These are phyloP conservation scores for Tylopilus cervinicoccineus DNA, from an alignment of 768 basidiomycete species.

Conservation along the genomic window DNA sequence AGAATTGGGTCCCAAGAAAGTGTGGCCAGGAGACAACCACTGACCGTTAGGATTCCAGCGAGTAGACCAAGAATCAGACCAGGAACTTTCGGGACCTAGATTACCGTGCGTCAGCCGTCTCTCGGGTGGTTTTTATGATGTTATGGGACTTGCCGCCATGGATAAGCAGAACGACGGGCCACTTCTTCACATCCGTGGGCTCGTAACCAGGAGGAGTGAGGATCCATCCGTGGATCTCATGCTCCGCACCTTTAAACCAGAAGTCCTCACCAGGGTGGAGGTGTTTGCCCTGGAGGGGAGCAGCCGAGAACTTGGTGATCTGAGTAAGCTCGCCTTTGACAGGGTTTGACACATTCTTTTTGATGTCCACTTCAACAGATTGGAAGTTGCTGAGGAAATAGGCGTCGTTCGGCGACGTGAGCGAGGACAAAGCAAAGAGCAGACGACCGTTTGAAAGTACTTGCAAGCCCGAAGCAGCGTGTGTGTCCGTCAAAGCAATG, in stretches of 20 bases:
- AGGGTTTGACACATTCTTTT: constrained; percentile 25
- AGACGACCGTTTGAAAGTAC: constrained; percentile 57
- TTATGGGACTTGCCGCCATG: constrained; percentile 54
- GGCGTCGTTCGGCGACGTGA: constrained; percentile 77
- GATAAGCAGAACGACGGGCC: constrained; percentile 76
- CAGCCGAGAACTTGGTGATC: constrained; percentile 62
- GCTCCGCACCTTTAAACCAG: constrained; percentile 83
- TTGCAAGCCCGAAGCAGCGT: constrained; percentile 59
- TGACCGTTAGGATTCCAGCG: constrained; percentile 88
- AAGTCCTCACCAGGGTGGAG: constrained; percentile 73
- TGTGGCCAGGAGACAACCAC: not conserved
- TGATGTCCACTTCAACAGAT: constrained; percentile 40
- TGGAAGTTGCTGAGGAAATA: constrained; percentile 56
- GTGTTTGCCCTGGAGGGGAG: constrained; percentile 51
- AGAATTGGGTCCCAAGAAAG: not conserved
- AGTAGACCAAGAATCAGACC: constrained; percentile 90
- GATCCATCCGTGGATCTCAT: constrained; percentile 80
- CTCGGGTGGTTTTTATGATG: not conserved
- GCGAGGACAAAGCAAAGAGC: constrained; percentile 68
- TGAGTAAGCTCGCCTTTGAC: constrained; percentile 40
- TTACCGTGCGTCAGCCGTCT: not conserved
- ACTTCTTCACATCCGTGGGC: constrained; percentile 62
- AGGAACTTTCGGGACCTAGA: constrained; percentile 73
- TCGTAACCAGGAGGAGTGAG: constrained; percentile 78
- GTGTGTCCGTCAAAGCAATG: constrained; percentile 51